Evolutionary conservation across 257 asterid species (phyloP).

Genomic region (Solanum chiquidenum): DNA sequence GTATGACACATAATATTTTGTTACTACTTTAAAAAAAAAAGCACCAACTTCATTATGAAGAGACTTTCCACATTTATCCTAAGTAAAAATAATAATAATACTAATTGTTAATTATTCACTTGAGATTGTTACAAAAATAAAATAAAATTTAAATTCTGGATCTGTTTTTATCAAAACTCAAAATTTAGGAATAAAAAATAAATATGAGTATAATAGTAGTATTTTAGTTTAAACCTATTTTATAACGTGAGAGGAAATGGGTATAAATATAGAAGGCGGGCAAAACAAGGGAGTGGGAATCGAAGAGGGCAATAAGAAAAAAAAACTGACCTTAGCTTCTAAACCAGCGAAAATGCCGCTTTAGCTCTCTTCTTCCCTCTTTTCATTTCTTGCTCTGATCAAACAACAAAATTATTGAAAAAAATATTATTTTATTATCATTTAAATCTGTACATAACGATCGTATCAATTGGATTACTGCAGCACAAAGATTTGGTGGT

Average conservation of each 20-base stretch:
- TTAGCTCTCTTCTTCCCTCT: slow-evolving; percentile 13
- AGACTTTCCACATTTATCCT: background rate
- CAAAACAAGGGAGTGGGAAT: slow-evolving; percentile 8
- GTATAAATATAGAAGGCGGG: slow-evolving; percentile 1
- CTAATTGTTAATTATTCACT: background rate
- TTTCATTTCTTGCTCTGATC: background rate
- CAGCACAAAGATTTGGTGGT: slow-evolving; percentile 45
- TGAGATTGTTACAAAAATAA: background rate
- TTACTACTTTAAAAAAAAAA: background rate
- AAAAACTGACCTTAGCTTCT: slow-evolving; percentile 6
- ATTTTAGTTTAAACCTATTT: background rate
- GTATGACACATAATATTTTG: background rate
- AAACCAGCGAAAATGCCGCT: slow-evolving; percentile 38
- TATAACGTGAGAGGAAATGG: background rate
- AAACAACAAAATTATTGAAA: background rate
- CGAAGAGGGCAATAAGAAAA: slow-evolving; percentile 21
- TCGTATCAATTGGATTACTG: slow-evolving; percentile 11
- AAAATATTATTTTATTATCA: background rate
- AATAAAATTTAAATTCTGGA: background rate
- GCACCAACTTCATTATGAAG: background rate
- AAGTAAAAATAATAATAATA: background rate
- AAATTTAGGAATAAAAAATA: background rate
- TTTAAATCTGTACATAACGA: background rate
- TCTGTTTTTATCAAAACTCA: background rate
- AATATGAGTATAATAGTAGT: background rate